Conservation (phyloP, 2,329 filamentous ascomycete genomes). For the Neonectria punicea region DNA sequence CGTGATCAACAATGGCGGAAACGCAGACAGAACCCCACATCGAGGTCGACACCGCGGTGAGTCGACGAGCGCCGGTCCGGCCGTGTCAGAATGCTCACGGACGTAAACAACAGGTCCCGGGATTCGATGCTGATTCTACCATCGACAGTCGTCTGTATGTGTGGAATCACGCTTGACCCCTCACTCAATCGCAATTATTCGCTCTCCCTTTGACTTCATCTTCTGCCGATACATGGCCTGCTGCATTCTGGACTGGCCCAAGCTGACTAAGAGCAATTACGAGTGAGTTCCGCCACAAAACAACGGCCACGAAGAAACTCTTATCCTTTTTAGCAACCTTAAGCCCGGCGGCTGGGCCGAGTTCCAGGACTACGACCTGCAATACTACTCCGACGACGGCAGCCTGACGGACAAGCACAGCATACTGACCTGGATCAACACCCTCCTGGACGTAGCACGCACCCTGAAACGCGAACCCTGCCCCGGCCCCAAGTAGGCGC, state of each 20-base stretch:
- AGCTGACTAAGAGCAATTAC: conserved; percentile 36
- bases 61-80: not conserved
- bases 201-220: conserved; percentile 48
- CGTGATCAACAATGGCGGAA: not conserved
- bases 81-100: not conserved
- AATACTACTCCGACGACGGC: conserved; percentile 44
- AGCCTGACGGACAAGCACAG: conserved; percentile 35
- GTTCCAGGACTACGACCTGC: conserved; percentile 43
- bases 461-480: conserved; percentile 36
- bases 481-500: conserved; percentile 40
- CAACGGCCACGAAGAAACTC: not conserved
- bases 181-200: not conserved
- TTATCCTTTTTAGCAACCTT: conserved; percentile 35
- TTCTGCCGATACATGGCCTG: conserved; percentile 49
- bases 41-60: not conserved
- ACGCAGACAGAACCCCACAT: not conserved
- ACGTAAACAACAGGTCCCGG: too few relatives aligned
- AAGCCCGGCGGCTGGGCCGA: conserved; percentile 51
- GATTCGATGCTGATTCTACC: too few relatives aligned
- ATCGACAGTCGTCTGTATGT: too few relatives aligned
- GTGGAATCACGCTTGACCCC: too few relatives aligned
- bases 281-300: conserved; percentile 14
- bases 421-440: conserved; percentile 35
- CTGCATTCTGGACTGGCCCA: conserved; percentile 47
- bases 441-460: conserved; percentile 28